Percentiles rank a stretch among this genome's conserved stretches.
These are phyloP conservation scores for Verticillium longisporum DNA, from an alignment of 2,329 filamentous ascomycete genomes.

Conservation along the genomic window DNA sequence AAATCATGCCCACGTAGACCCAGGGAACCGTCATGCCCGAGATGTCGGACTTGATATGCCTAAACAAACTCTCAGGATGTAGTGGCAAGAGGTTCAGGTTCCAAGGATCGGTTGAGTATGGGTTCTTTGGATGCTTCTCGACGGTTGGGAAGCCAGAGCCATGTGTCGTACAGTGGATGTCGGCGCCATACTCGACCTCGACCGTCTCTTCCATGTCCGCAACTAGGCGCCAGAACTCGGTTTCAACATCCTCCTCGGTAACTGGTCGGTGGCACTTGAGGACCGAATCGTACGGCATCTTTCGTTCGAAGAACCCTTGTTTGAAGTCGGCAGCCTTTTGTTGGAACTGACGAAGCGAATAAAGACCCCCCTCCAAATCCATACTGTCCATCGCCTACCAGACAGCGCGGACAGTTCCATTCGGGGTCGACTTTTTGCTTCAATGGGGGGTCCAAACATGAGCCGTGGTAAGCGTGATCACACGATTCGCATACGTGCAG, in stretches of 20 bases:
- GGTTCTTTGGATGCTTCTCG: conserved; percentile 80
- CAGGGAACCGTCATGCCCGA: conserved; percentile 99
- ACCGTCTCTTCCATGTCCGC: conserved; percentile 92
- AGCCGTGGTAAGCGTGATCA: conserved; percentile 78
- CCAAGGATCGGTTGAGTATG: conserved; percentile 87
- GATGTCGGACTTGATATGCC: conserved; percentile 96
- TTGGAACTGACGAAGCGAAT: conserved; percentile 93
- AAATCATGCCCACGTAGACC: conserved; percentile 99
- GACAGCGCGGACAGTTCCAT: conserved; percentile 92
- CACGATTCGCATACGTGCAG: conserved; percentile 86
- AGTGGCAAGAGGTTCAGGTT: conserved; percentile 91
- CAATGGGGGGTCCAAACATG: conserved; percentile 82
- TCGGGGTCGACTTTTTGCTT: conserved; percentile 73
- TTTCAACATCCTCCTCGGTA: conserved; percentile 91
- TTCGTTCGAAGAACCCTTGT: conserved; percentile 83
- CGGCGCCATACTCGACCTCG: conserved; percentile 95
- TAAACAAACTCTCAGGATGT: conserved; percentile 85
- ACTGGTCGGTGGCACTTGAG: conserved; percentile 75
- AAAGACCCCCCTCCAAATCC: conserved; percentile 95
- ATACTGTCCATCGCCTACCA: conserved; percentile 94
- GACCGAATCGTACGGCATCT: conserved; percentile 81
- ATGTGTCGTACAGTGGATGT: conserved; percentile 97
- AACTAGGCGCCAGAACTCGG: conserved; percentile 93
- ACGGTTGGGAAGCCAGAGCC: conserved; percentile 95
- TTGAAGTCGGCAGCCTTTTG: conserved; percentile 95